These are phyloP conservation scores for Fusarium sp. DNA, from an alignment of 2,329 filamentous ascomycete genomes.

Conservation along the genomic window DNA sequence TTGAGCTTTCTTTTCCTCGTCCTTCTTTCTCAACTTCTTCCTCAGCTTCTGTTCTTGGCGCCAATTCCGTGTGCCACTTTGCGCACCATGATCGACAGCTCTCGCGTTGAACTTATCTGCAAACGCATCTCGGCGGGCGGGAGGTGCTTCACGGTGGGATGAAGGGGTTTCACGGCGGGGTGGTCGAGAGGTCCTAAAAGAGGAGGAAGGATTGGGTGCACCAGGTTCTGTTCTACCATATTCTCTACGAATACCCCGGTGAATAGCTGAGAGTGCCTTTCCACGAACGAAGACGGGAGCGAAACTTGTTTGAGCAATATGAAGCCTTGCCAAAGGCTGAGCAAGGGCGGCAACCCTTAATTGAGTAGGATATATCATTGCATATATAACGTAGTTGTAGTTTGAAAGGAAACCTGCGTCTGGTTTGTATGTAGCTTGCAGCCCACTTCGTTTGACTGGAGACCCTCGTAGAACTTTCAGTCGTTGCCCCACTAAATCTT, in stretches of 20 bases:
- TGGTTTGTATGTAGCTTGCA: constrained; percentile 7
- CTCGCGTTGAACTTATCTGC: constrained; percentile 44
- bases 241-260: constrained; percentile 64
- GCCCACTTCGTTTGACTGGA: constrained; percentile 1
- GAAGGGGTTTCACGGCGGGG: background rate
- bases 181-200: constrained; percentile 1
- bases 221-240: background rate
- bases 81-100: constrained; percentile 41
- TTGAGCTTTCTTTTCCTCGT: constrained; percentile 53
- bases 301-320: constrained; percentile 15
- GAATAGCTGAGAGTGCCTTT: constrained; percentile 73
- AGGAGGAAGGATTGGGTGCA: background rate
- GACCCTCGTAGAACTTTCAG: constrained; percentile 26
- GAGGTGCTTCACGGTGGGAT: constrained; percentile 8
- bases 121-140: constrained; percentile 28
- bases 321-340: constrained; percentile 27
- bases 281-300: constrained; percentile 43
- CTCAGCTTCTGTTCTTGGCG: constrained; percentile 60
- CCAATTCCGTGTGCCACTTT: constrained; percentile 43
- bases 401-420: constrained; percentile 10
- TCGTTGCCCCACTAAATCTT: constrained; percentile 32
- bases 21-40: constrained; percentile 63
- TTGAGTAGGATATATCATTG: constrained; percentile 48
- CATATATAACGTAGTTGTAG: constrained; percentile 31
- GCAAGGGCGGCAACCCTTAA: constrained; percentile 42